Evolutionary conservation across 305 asterid genomes (phyloP).

Genomic region (Solanum chacoense): DNA sequence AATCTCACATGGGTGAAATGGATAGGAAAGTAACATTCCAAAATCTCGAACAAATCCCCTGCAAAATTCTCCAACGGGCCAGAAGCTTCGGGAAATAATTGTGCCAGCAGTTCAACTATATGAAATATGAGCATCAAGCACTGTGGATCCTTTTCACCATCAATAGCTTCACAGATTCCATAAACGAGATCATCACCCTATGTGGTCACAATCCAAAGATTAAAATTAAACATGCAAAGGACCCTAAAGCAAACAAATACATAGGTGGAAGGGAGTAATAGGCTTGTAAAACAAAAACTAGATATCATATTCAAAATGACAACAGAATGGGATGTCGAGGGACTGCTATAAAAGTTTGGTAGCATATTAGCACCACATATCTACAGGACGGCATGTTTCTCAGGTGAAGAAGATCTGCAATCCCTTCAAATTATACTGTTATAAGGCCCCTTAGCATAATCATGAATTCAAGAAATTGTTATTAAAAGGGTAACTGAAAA

Average conservation of each 20-base stretch:
- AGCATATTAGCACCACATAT: neutral
- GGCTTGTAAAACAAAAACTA: neutral
- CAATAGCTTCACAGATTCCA: constrained; percentile 83
- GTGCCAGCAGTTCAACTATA: constrained; percentile 56
- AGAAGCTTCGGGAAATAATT: constrained; percentile 47
- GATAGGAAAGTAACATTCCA: constrained; percentile 86
- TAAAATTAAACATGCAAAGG: neutral
- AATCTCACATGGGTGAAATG: constrained; percentile 86
- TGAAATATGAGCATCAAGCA: constrained; percentile 65
- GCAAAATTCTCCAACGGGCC: constrained; percentile 61
- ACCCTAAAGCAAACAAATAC: neutral
- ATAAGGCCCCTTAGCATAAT: neutral
- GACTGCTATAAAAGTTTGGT: neutral
- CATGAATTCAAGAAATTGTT: neutral
- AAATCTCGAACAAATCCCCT: constrained; percentile 55
- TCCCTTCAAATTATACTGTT: neutral
- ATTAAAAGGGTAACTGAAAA: neutral
- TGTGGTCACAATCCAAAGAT: constrained; percentile 16
- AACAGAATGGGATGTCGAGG: neutral
- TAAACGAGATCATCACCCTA: constrained; percentile 71
- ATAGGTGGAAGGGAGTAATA: neutral
- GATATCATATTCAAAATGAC: neutral
- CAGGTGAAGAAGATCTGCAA: neutral
- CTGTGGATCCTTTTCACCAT: constrained; percentile 83
- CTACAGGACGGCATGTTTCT: neutral